Base-by-base conservation (phyloP, 2,329 filamentous ascomycete genomes). In the Tothia fuscella region DNA sequence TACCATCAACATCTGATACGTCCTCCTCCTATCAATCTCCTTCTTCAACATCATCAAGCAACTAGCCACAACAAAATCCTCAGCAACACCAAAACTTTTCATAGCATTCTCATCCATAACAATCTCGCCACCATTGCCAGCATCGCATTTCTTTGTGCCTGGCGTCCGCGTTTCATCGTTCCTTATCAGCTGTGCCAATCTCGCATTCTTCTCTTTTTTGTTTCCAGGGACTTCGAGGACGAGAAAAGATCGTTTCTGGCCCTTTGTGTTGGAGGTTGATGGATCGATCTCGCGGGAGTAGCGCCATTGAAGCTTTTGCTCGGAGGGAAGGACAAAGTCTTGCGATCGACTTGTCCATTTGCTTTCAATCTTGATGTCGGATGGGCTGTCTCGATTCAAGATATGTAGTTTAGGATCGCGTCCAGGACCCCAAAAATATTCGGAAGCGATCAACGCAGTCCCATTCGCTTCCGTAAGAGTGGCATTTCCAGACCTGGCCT, bases 11-110 rank as follows among this genome's bases (percentile, higher is more conserved):
- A 66, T 56, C 61, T 79, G 72, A 38, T 70, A 56, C 45, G 63
- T 53, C 44, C 72, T 62, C 48, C 72, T 61, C 31, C 76, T 61
- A 54, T 80, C 76, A 38, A 77, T 60, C 63, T 80, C 78, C 56
- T 71, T 74, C 67, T 80, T 80, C 49, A 80, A 54, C 75, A 81
- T 77, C 13, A 69, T 56, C 43, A 80, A 49, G 44, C 69, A 75
- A 13, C 71, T 77, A 32, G 68, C 66, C 14, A 79, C 64, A 7
- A 71, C 62, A 16, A 78, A 47, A n/a, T 65, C 59, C 50, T 73
- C 63, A 12, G 59, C 60, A 45, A 71, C 55, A 50, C 71, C 56
- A 17, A 50, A 44, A 22, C 42, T 9, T 26, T 59, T 56, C 36
- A 51, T 50, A 3, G 41, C 49, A 33, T 59, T 56, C 5, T 51